Conservation (phyloP, 257 asterid species). For the Schizonepeta tenuifolia region DNA sequence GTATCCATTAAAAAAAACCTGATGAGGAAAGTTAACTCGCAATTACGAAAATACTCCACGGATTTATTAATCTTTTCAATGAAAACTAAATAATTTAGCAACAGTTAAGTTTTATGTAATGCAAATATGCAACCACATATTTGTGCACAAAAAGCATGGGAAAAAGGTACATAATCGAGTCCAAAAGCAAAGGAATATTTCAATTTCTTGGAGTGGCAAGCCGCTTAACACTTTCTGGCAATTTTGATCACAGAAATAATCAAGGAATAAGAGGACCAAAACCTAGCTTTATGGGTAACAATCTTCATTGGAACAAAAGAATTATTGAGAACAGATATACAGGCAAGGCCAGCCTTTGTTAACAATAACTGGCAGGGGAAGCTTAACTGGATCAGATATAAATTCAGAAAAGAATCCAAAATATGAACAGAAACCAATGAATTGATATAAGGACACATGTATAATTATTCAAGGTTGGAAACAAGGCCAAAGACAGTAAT, state of each 20-base stretch:
- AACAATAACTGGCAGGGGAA: no score
- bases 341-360: no score
- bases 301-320: no score
- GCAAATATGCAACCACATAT: neutral
- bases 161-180: neutral
- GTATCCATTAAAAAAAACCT: conserved; percentile 10
- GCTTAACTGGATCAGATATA: neutral
- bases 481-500: neutral
- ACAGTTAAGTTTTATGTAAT: neutral
- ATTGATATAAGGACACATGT: neutral
- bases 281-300: neutral
- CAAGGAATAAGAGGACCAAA: neutral
- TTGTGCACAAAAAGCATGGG: neutral
- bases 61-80: neutral
- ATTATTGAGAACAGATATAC: no score
- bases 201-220: neutral
- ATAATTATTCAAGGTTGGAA: neutral
- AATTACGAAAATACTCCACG: neutral
- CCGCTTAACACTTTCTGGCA: conserved; percentile 12
- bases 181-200: neutral
- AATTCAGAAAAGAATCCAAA: neutral
- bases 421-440: neutral
- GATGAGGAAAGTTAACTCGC: neutral
- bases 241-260: neutral
- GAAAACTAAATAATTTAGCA: neutral